Evolutionary conservation across 306 rosid genomes (phyloP).

Genomic region (Trichosanthes cucumerina): DNA sequence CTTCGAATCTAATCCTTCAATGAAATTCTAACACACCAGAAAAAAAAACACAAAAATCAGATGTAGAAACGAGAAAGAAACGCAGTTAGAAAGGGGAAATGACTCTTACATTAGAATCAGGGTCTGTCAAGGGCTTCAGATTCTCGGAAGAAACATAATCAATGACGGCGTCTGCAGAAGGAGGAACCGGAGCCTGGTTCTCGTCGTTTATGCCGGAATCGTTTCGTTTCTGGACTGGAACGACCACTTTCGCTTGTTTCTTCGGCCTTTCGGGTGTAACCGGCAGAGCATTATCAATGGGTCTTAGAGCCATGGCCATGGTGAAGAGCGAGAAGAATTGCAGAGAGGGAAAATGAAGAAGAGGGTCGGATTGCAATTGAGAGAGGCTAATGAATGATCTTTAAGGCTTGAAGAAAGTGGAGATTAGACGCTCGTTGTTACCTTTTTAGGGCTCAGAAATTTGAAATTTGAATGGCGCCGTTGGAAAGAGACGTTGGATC

Average conservation of each 20-base stretch:
- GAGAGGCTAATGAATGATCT: neutral
- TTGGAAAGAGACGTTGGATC: constrained; percentile 5
- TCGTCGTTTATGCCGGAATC: constrained; percentile 33
- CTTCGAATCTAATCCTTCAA: constrained; percentile 57
- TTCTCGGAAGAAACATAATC: constrained; percentile 65
- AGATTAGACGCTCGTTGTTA: neutral
- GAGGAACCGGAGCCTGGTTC: constrained; percentile 39
- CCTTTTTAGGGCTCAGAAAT: neutral
- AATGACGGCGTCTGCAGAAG: constrained; percentile 39
- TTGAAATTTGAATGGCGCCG: constrained; percentile 5
- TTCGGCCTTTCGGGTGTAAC: constrained; percentile 52
- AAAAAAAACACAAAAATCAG: neutral
- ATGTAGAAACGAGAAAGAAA: neutral
- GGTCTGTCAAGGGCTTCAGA: constrained; percentile 57
- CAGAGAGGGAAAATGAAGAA: neutral
- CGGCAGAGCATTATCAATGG: constrained; percentile 81
- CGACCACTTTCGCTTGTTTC: constrained; percentile 52
- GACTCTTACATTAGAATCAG: constrained; percentile 50
- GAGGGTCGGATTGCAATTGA: neutral
- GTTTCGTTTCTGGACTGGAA: constrained; percentile 30
- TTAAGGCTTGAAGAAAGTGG: neutral
- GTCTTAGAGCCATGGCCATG: constrained; percentile 73
- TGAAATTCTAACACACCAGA: constrained; percentile 36
- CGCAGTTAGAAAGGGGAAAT: neutral
- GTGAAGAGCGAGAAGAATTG: constrained; percentile 6